A percentile compares a stretch with the other conserved stretches of the same genome.
Evolutionary conservation across 768 basidiomycete species (phyloP).

Genomic region (Mycena filopes): DNA sequence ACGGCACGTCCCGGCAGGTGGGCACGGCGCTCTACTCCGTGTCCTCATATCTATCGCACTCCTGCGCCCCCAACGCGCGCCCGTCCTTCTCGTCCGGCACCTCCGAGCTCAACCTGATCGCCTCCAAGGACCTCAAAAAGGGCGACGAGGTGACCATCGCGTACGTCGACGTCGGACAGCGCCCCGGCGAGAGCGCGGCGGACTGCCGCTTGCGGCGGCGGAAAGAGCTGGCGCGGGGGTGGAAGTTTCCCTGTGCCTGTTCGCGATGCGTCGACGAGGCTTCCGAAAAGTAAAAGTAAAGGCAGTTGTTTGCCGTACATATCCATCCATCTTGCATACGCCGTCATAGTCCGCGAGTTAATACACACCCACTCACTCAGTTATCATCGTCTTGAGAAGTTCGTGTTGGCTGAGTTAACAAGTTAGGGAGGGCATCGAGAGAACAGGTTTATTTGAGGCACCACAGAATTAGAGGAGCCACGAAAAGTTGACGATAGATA

Average conservation of each 20-base stretch:
- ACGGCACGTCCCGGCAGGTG: constrained; percentile 79
- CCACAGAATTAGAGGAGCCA: not conserved
- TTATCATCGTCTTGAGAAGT: too few species aligned
- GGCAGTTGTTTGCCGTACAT: not conserved
- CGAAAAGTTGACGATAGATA: constrained; percentile 22
- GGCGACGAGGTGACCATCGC: constrained; percentile 84
- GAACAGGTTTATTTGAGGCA: too few species aligned
- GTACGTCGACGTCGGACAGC: constrained; percentile 75
- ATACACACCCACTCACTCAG: constrained; percentile 24
- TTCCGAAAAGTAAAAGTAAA: constrained; percentile 9
- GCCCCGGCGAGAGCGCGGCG: constrained; percentile 58
- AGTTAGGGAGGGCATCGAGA: too few species aligned
- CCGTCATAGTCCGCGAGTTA: not conserved
- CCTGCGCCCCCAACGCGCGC: constrained; percentile 74
- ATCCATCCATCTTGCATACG: not conserved
- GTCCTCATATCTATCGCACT: constrained; percentile 83
- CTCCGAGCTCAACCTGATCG: constrained; percentile 76
- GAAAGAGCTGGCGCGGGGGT: constrained; percentile 80
- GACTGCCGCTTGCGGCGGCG: constrained; percentile 75
- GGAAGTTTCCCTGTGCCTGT: constrained; percentile 84
- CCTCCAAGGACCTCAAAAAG: constrained; percentile 71
- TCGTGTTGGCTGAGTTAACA: too few species aligned
- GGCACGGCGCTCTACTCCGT: constrained; percentile 81
- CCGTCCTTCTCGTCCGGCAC: constrained; percentile 76
- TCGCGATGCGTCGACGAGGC: constrained; percentile 69